A percentile compares a stretch with the other conserved stretches of the same genome.
Conservation (phyloP, 805 yeast species). For the Saitoella complicata region DNA sequence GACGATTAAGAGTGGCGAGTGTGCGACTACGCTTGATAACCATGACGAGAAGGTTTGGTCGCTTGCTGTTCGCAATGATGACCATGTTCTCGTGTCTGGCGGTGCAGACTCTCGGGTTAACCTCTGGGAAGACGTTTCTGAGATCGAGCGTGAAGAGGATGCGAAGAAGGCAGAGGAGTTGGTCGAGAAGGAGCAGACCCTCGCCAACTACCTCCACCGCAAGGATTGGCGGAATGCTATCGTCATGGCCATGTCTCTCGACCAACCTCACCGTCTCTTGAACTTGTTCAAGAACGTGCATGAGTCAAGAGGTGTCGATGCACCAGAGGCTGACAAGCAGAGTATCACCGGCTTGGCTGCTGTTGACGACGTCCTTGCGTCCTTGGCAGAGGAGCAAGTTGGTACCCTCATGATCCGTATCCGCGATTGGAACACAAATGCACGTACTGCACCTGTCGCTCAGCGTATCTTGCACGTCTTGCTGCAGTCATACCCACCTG, state of each 20-base stretch:
- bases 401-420: conserved; percentile 49
- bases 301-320: no score
- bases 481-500: conserved; percentile 37
- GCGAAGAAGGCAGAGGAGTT: conserved; percentile 36
- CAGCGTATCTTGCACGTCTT: conserved; percentile 61
- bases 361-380: conserved; percentile 47
- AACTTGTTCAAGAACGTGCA: conserved; percentile 48
- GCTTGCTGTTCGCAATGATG: conserved; percentile 46
- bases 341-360: conserved; percentile 41
- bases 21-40: conserved; percentile 67
- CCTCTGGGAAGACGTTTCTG: conserved; percentile 79
- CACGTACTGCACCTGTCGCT: conserved; percentile 60
- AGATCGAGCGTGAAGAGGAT: conserved; percentile 42
- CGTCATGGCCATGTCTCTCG: conserved; percentile 63
- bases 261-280: conserved; percentile 80
- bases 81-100: conserved; percentile 59
- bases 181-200: conserved; percentile 79
- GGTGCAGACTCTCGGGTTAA: conserved; percentile 91
- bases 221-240: conserved; percentile 85
- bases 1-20: conserved; percentile 66
- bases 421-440: conserved; percentile 91
- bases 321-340: conserved; percentile 25
- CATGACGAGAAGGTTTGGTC: conserved; percentile 96
- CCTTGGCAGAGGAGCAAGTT: conserved; percentile 44
- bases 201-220: conserved; percentile 53